phyloP scores from a whole-genome alignment of 2,329 filamentous ascomycete genomes.

The Ascochyta viciae-villosae region DNA sequence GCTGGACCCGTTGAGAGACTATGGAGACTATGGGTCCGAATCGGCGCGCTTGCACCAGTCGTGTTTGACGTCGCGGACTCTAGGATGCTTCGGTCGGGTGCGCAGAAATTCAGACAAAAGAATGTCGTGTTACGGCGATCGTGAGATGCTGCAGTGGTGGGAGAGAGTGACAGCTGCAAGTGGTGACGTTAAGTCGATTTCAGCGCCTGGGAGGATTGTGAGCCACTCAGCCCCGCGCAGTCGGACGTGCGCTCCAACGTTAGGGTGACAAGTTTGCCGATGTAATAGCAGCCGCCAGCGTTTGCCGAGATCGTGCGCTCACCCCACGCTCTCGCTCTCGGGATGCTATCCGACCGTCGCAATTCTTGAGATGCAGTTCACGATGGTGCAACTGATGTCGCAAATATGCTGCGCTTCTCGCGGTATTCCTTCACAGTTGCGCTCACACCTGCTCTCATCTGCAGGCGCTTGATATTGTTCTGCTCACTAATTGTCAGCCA shows the following conservation, averaged over 20 bases:
- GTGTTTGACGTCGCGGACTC: conserved; percentile 3
- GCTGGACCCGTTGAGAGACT: conserved; percentile 16
- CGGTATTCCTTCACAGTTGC: background rate
- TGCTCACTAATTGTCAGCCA: conserved; percentile 8
- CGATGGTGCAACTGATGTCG: background rate
- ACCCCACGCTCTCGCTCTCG: conserved; percentile 14
- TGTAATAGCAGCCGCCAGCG: conserved; percentile 5
- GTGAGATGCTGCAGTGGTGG: conserved; percentile 1
- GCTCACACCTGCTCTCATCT: background rate
- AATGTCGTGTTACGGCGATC: conserved; percentile 4
- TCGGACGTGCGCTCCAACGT: conserved; percentile 9
- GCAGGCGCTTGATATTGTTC: background rate
- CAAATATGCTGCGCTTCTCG: conserved; percentile 2
- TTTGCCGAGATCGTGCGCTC: conserved; percentile 18
- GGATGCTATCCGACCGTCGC: conserved; percentile 6
- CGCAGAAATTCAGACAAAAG: background rate
- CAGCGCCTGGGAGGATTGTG: conserved; percentile 15
- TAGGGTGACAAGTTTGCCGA: conserved; percentile 8
- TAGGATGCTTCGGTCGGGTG: background rate
- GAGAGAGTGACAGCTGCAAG: conserved; percentile 10
- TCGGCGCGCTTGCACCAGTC: conserved; percentile 28
- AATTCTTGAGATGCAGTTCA: conserved; percentile 1
- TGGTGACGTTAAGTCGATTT: conserved; percentile 20
- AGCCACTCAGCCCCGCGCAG: conserved; percentile 18
- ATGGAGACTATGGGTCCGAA: conserved; percentile 10